A percentile compares a stretch with the other conserved stretches of the same genome.
These are phyloP conservation scores for Clonostachys solani DNA, from an alignment of 2,329 filamentous ascomycete species.

Conservation along the genomic window DNA sequence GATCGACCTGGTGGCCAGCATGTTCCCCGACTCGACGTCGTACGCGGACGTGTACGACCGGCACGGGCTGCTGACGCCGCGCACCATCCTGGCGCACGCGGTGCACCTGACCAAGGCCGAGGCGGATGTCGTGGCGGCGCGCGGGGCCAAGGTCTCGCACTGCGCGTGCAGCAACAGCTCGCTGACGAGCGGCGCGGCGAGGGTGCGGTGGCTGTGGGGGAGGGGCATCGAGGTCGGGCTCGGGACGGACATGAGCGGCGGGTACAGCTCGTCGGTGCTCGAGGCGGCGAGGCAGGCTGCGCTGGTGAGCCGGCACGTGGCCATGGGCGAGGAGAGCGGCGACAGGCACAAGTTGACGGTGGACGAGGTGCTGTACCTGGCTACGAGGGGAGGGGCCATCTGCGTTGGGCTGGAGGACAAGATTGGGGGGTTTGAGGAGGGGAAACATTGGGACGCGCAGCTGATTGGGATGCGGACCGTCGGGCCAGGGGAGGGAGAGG, in stretches of 20 bases:
- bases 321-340: constrained; percentile 45
- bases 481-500: constrained; percentile 29
- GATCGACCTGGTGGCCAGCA: constrained; percentile 60
- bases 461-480: constrained; percentile 61
- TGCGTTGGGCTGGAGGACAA: constrained; percentile 70
- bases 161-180: constrained; percentile 86
- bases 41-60: constrained; percentile 81
- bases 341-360: constrained; percentile 64
- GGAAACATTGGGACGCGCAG: constrained; percentile 90
- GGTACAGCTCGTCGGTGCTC: constrained; percentile 77
- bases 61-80: constrained; percentile 61
- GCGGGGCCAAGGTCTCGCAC: constrained; percentile 69
- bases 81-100: constrained; percentile 82
- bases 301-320: constrained; percentile 70
- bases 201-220: constrained; percentile 70
- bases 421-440: constrained; percentile 79
- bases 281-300: constrained; percentile 79
- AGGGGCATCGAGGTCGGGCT: constrained; percentile 75
- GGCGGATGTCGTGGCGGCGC: constrained; percentile 54
- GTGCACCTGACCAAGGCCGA: constrained; percentile 71
- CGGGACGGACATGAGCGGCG: constrained; percentile 88
- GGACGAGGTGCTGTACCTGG: constrained; percentile 82
- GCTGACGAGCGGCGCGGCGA: constrained; percentile 74
- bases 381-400: constrained; percentile 79
- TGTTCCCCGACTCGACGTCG: constrained; percentile 60